Base-by-base conservation (phyloP, 2,329 filamentous ascomycete genomes). In the Aspergillus arachidicola region DNA sequence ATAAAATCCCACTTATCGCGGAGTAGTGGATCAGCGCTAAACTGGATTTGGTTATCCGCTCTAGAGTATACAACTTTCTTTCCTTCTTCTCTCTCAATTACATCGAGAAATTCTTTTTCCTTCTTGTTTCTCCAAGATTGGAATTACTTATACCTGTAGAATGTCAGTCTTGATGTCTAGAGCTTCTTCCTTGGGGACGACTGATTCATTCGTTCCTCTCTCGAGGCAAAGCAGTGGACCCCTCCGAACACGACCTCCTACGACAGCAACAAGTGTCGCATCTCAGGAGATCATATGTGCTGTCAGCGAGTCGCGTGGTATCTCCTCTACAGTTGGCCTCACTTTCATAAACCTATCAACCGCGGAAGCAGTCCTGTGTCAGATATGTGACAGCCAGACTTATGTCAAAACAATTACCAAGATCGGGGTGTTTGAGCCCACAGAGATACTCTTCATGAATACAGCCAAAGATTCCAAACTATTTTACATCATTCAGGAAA, bases 301-400 rank as follows among this genome's bases (percentile, higher is more conserved):
- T 4, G 79, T 97, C 56, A 92, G 88, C 70, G 93, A 97, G 75
- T 93, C 92, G 50, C 90, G 94, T n/a, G 93, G 93, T 6, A 86
- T 97, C 5, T 89, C 91, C 26, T 93, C 93, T 0, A 91, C 89
- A 0, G 89, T 98, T 2, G 94, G 94, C 0, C 82, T 97, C 46
- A 92, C 93, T 3, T 94, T 97, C 72, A 83, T 97, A 73, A 96
- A 98, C 72, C 83, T 96, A 3, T 89, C 92, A 48, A 94, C 92
- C 2, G 91, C 91, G 45, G 93, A 97, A 78, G 91, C 88, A 19
- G 87, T 93, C 32, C 84, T 98, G 45, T 96, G 92, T 73, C 93
- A 97, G 72, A 94, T 98, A 67, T 93, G 91, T 73, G 94, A 98
- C 76, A 96, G 90, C 61, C 93, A 97, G 75, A 96, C 93, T 38